Base-by-base conservation (phyloP, 768 basidiomycete genomes). In the Vishniacozyma victoriae region DNA sequence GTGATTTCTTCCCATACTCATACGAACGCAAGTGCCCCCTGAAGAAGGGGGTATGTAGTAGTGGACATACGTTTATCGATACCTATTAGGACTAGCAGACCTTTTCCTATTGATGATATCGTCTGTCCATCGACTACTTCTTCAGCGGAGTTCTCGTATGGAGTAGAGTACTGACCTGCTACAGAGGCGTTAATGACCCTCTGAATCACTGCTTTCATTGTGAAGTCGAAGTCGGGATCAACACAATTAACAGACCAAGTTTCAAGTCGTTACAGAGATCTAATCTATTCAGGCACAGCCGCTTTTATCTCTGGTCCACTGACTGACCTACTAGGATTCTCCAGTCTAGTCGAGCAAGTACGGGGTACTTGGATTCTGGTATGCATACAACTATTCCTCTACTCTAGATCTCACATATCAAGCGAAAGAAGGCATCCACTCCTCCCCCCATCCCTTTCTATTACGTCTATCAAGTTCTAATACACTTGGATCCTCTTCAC, bases 71-170 rank as follows among this genome's bases (percentile, higher is more conserved):
- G 86, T 74, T 76, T 76, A 35, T 86, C 87, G 56, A 96, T 86
- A 22, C 92, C 92, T 26, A 96, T 81, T 14, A 96, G 79, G 16
- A 92, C 86, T 80, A 96, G 84, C 24, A 96, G 75, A 1, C 92
- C 92, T 56, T 78, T 77, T 15, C 84, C 83, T 52, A 96, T 93
- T 29, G 79, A 78, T 3, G 90, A 89, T 53, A 96, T 81, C 25
- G 82, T 76, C 60, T 85, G 76, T 38, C 78, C 79, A 56, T 92
- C 82, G 46, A 95, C 91, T 93, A 33, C 9, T n/a, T 9, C n/a
- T 9, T 35, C 18, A 26, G 37, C 22, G 3, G 2, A 33, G 9
- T 20, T 11, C 33, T 35, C 7, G 11, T 16, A 16, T 6, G 50
- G 26, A 14, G 46, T 5, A 36, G 25, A 41, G 16, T 46, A 35